Base-by-base conservation (phyloP, 768 basidiomycete genomes). In the Boletales sp. region DNA sequence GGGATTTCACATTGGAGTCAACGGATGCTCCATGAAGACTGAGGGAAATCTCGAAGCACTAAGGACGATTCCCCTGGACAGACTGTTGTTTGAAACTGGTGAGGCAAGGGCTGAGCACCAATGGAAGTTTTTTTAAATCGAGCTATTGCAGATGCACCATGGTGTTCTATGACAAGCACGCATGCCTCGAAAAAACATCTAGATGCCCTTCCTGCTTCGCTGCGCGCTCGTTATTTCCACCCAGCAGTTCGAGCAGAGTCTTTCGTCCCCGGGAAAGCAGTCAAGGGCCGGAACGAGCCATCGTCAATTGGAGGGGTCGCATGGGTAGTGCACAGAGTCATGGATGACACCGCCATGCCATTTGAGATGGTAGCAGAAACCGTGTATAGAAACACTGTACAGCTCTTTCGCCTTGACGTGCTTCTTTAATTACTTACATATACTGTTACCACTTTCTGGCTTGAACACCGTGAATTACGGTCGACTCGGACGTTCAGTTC, bases 221-320 rank as follows among this genome's bases (percentile, higher is more conserved):
- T 84, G 19, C 75, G 71, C 32, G 58, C 70, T 2, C 57, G 75
- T 13, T 87, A 80, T 63, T 74, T 80, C 50, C 82, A 83, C 1
- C 64, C 65, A 1, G 66, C 74, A 3, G 76, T 72, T 29, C 78
- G 80, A 46, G 74, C 81, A 2, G 83, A 88, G 48, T 73, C 75
- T 1, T 89, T 84, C 60, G 70, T 74, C 19, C 55, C 58, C 10
- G 86, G 83, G 1, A 79, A 76, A 52, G 71, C 80, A 3, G 82
- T 90, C 38, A 91, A 90, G 67, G 86, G 88, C 4, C 73, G 90
- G 37, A 89, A 86, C 57, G 90, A 92, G 59, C 87, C 90, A 4
- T 70, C 66, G 32, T 69, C 77, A 2, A 77, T 86, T 19, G 85
- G 84, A 7, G 78, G 76, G 21, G 81, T 91, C 10, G 90, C 87